These are phyloP conservation scores for Rutstroemia sp. DNA, from an alignment of 2,329 filamentous ascomycete genomes.

Conservation along the genomic window DNA sequence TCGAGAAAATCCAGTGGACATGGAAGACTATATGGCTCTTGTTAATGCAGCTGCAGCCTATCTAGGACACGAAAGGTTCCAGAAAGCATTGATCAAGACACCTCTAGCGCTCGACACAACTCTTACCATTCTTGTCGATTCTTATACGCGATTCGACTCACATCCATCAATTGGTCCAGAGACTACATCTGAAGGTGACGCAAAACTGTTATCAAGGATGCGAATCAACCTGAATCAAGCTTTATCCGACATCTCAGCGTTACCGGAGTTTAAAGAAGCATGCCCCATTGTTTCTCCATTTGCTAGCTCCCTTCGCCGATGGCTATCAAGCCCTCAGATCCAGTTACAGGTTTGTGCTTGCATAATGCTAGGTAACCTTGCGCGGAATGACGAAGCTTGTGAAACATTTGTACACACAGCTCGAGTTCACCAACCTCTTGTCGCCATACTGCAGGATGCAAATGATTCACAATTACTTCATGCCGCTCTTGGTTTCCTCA, in stretches of 20 bases:
- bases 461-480: constrained; percentile 47
- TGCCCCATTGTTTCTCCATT: constrained; percentile 39
- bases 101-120: constrained; percentile 33
- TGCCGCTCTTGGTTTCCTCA: constrained; percentile 51
- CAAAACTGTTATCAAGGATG: constrained; percentile 43
- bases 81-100: constrained; percentile 37
- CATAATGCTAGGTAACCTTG: constrained; percentile 54
- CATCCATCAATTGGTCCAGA: constrained; percentile 19
- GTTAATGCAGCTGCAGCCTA: constrained; percentile 48
- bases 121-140: constrained; percentile 41
- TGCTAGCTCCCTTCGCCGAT: constrained; percentile 37
- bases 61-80: constrained; percentile 45
- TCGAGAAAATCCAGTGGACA: constrained; percentile 36
- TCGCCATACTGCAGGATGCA: constrained; percentile 37
- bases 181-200: constrained; percentile 33
- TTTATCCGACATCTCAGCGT: constrained; percentile 44
- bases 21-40: constrained; percentile 47
- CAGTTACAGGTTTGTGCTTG: constrained; percentile 51
- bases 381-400: constrained; percentile 49
- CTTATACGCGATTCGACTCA: constrained; percentile 38
- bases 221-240: constrained; percentile 43
- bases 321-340: constrained; percentile 36
- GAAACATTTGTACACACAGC: constrained; percentile 41
- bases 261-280: constrained; percentile 37
- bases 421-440: constrained; percentile 38